phyloP scores from a whole-genome alignment of 1,139 yeast genomes.

The Candida sojae region DNA sequence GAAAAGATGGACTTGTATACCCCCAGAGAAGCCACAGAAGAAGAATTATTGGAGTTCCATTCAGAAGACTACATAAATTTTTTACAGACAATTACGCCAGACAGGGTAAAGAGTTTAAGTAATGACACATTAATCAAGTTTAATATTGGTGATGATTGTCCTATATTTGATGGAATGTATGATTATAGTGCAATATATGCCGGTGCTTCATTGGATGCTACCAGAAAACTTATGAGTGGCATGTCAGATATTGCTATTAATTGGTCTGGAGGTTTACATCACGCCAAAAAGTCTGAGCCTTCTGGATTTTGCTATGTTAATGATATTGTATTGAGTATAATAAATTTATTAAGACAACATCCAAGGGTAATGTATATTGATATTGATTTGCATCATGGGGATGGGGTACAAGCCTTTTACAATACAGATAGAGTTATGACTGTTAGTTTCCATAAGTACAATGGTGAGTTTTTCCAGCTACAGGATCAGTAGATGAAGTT shows the following conservation, averaged over 20 bases:
- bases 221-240: constrained; percentile 77
- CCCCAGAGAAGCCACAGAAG: constrained; percentile 79
- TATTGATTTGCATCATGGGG: constrained; percentile 96
- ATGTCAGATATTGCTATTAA: constrained; percentile 95
- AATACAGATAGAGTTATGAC: constrained; percentile 96
- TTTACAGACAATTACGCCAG: constrained; percentile 79
- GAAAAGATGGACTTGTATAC: constrained; percentile 88
- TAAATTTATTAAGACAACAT: constrained; percentile 80
- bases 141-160: constrained; percentile 97
- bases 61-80: constrained; percentile 87
- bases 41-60: constrained; percentile 80
- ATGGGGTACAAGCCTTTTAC: constrained; percentile 96
- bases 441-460: constrained; percentile 89
- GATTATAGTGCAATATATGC: constrained; percentile 85
- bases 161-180: constrained; percentile 92
- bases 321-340: constrained; percentile 87
- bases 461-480: constrained; percentile 96
- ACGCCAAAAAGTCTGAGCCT: constrained; percentile 92
- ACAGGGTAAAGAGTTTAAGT: constrained; percentile 60
- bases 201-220: constrained; percentile 93
- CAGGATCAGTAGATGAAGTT: constrained; percentile 83
- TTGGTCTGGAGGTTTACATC: constrained; percentile 97
- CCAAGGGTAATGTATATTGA: constrained; percentile 93
- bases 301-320: constrained; percentile 95
- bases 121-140: constrained; percentile 65